phyloP scores from a whole-genome alignment of 2,329 filamentous ascomycete species.

The Penicillium sp. region DNA sequence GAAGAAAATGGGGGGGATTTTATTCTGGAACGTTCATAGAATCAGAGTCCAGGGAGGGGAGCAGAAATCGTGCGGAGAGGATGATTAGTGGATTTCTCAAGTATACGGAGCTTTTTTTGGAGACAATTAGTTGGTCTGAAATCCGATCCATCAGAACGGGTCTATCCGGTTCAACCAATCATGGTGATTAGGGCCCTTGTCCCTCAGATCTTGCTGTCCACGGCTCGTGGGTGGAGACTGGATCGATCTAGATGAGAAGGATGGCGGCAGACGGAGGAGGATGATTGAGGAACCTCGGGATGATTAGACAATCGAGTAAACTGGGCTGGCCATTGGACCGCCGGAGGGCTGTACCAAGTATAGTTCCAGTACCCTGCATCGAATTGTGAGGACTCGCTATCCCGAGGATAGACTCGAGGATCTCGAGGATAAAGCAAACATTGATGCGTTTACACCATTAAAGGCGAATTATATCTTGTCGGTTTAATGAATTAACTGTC shows the following conservation, averaged over 20 bases:
- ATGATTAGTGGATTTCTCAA: slow-evolving; percentile 14
- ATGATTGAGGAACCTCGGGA: background rate
- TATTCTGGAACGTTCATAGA: slow-evolving; percentile 31
- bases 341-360: background rate
- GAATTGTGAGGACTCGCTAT: background rate
- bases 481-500: background rate
- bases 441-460: background rate
- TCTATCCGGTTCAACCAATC: slow-evolving; percentile 33
- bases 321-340: background rate
- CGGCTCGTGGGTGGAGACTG: slow-evolving; percentile 26
- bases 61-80: slow-evolving; percentile 22
- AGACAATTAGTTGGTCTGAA: slow-evolving; percentile 19
- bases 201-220: slow-evolving; percentile 28
- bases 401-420: no score
- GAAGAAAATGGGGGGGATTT: slow-evolving; percentile 11
- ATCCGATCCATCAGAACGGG: slow-evolving; percentile 35
- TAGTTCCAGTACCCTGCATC: background rate
- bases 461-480: background rate
- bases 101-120: slow-evolving; percentile 23
- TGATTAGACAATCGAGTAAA: background rate
- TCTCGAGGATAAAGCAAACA: background rate
- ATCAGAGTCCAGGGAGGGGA: slow-evolving; percentile 8
- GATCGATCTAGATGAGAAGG: slow-evolving; percentile 27
- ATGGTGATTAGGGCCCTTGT: slow-evolving; percentile 15
- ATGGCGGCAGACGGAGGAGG: background rate